A percentile compares a stretch with the other conserved stretches of the same genome.
phyloP scores from a whole-genome alignment of 139 green algal species.

The Astrephomene gubernaculifera region DNA sequence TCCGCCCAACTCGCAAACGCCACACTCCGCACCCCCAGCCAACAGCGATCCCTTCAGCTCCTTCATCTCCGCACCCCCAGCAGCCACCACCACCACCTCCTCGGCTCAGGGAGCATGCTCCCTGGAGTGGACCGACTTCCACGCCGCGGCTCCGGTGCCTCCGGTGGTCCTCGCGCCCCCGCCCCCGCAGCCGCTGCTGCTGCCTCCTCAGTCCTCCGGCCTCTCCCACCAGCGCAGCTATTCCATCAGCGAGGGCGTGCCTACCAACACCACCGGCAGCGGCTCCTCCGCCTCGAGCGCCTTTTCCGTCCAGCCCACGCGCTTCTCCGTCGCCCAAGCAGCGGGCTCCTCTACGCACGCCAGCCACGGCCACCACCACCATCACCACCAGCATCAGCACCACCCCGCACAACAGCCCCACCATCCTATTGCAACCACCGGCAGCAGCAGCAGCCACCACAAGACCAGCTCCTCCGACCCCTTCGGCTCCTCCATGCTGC shows the following conservation, averaged over 20 bases:
- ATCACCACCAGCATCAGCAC: background rate
- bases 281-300: background rate
- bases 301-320: background rate
- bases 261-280: background rate
- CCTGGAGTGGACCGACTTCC: slow-evolving; percentile 53
- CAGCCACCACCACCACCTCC: background rate
- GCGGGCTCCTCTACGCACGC: no score
- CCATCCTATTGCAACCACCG: background rate
- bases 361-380: background rate
- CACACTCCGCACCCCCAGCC: background rate
- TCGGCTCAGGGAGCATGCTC: background rate
- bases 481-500: background rate
- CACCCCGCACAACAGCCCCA: no score
- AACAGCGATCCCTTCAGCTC: slow-evolving; percentile 36
- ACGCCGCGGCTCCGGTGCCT: background rate
- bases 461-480: background rate
- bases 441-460: background rate
- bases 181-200: background rate
- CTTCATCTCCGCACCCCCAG: slow-evolving; percentile 12
- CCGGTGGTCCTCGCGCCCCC: background rate
- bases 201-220: background rate
- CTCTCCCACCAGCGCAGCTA: slow-evolving; percentile 31
- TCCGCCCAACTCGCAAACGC: background rate
- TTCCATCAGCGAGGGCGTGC: slow-evolving; percentile 31
- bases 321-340: no score